Base-by-base conservation (phyloP, 2,329 filamentous ascomycete species). In the Pseudogymnoascus sp. region DNA sequence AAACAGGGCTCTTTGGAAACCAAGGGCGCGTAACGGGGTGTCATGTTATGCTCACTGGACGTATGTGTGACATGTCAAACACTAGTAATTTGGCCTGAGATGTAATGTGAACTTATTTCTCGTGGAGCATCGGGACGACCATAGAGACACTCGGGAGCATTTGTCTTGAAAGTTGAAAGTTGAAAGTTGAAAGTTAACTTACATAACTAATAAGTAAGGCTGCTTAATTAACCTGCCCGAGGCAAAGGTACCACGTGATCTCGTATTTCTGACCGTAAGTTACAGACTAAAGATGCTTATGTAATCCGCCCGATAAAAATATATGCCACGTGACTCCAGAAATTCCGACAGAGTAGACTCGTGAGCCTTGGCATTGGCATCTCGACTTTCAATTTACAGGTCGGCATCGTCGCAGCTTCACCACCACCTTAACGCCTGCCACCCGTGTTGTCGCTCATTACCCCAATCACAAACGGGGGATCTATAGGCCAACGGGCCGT, bases 401-500 rank as follows among this genome's bases (percentile, higher is more conserved):
- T 47, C 12, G 50, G 38, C 16, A 53, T 61, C 33, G 53, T 56
- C 44, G 42, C 42, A 33, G 56, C 53, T 42, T 33, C 50, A 35
- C 28, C 50, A 33, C 50, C n/a, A 56, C 28, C 28, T 21, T 35
- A 56, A 35, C 50, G 28, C 50, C 50, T 33, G 28, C 33, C 28
- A 56, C 28, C n/a, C 5, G 28, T 56, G 50, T 56, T 11, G 28
- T 56, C 28, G 28, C 28, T 56, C 50, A 4, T 56, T 33, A 4
- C 59, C 35, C 23, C 21, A 62, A 33, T 33, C 23, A 33, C 59
- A 63, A 63, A 10, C 42, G 16, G 42, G 18, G 38, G 14, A 60
- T 60, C 35, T 40, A 42, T 33, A 33, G 66, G 68, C 65, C 69
- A 50, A 38, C 50, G 66, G 66, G 68, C 67, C 64, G 63, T 14